Conservation (phyloP, 2,329 filamentous ascomycete species). For the Microdochium nivale region DNA sequence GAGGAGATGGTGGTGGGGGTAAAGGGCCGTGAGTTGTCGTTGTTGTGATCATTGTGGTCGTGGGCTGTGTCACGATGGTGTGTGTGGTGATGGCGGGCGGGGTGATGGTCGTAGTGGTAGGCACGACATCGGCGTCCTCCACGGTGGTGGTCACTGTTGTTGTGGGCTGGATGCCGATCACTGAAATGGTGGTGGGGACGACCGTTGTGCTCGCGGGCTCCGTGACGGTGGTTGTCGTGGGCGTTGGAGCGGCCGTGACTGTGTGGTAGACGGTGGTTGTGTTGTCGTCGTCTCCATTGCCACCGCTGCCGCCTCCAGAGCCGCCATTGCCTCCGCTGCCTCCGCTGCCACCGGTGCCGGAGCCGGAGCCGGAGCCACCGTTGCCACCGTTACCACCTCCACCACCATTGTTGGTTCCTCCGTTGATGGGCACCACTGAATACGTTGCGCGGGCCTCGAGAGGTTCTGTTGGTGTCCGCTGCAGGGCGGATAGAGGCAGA, state of each 20-base stretch:
- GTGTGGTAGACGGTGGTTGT: constrained; percentile 24
- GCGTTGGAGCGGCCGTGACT: constrained; percentile 19
- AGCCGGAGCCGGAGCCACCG: constrained; percentile 5
- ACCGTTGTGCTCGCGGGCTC: constrained; percentile 15
- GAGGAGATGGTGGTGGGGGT: constrained; percentile 1
- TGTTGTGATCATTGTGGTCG: neutral
- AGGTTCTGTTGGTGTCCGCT: constrained; percentile 1
- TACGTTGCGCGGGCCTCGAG: constrained; percentile 24
- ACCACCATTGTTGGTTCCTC: constrained; percentile 2
- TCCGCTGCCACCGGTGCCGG: constrained; percentile 6
- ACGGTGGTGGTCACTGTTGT: constrained; percentile 10
- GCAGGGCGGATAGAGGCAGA: constrained; percentile 17
- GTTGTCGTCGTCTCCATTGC: constrained; percentile 7
- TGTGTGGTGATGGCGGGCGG: no score
- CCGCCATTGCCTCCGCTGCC: constrained; percentile 10
- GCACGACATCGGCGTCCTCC: neutral
- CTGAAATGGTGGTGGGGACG: constrained; percentile 17
- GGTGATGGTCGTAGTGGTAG: no score
- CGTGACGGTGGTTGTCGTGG: constrained; percentile 12
- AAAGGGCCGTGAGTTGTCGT: constrained; percentile 2
- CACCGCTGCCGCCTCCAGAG: constrained; percentile 9
- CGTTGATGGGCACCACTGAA: constrained; percentile 28
- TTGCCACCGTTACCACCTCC: constrained; percentile 6
- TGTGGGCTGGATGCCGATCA: constrained; percentile 18
- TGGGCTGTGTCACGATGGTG: constrained; percentile 14